Evolutionary conservation across 1,284 basidiomycete genomes (phyloP), one percentile per base, ranked within the genome.

Genomic region (Trichosporon ovoides): DNA sequence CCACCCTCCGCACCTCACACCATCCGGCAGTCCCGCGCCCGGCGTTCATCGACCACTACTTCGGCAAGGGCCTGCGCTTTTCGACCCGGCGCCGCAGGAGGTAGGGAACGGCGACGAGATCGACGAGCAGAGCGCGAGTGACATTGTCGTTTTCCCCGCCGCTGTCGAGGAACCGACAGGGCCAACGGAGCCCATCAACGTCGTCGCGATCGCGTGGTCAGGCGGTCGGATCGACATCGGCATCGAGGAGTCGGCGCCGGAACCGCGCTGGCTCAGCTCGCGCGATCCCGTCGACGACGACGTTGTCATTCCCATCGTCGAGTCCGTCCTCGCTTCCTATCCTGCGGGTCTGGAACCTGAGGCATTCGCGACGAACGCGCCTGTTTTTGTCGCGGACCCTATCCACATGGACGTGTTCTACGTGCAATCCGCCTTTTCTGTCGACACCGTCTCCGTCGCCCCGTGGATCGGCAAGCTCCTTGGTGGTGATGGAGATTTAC

Each of bases 211-310:
- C 3, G 83, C 84, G 0, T 91, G 85, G 74, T 84, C 88, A 65
- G 89, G 95, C 65, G 95, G 94, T 1, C 87, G 86, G 64, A 83
- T 94, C 4, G 93, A 98, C 72, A 78, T 98, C 0, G 91, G 85
- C 63, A 72, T 98, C 18, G 90, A 96, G 66, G 84, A 92, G 0
- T 91, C 94, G 61, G 89, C 89, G 68, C 84, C 94, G 0, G 91
- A 94, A 68, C 91, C 91, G 2, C 81, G 84, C 53, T 98, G 95
- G 90, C 84, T 86, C 16, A 65, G 60, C 19, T 60, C 58, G 6
- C 60, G 71, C 60, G 97, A 77, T 85, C 85, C 43, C 84, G 94
- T 62, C 86, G 91, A 71, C 80, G 93, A 12, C 85, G 87, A 18
- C 75, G 13, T 66, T 53, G 54, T 56, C 7, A 53, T 69, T 3